These are phyloP conservation scores for Starmerella powellii DNA, from an alignment of 805 yeast species.

Conservation along the genomic window DNA sequence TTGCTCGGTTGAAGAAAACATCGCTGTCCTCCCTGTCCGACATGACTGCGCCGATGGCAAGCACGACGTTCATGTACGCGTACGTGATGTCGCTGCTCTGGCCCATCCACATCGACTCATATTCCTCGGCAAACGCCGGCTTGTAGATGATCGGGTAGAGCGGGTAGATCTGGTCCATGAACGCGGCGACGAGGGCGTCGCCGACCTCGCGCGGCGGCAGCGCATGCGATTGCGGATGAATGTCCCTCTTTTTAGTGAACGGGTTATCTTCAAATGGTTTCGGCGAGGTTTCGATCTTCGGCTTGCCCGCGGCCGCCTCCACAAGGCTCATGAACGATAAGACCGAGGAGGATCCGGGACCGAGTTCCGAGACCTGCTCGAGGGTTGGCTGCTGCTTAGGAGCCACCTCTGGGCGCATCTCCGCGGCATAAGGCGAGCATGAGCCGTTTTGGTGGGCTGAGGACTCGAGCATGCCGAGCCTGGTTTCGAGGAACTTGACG, in stretches of 20 bases:
- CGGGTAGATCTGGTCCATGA: not conserved
- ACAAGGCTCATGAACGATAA: not conserved
- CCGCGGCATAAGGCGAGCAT: not conserved
- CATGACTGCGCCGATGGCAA: not conserved
- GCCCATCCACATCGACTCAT: not conserved
- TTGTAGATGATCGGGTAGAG: not conserved
- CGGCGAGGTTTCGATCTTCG: not conserved
- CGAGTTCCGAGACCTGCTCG: not conserved
- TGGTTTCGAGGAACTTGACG: not conserved
- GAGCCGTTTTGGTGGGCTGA: not conserved
- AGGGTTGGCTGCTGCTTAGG: not conserved
- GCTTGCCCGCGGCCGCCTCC: not conserved
- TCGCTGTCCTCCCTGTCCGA: not conserved
- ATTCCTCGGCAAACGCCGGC: not conserved
- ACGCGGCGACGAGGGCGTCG: not conserved
- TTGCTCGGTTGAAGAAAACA: not conserved
- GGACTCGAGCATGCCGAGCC: not conserved
- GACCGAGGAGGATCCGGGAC: not conserved
- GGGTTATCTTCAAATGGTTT: not conserved
- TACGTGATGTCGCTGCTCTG: not conserved
- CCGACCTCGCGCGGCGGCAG: not conserved
- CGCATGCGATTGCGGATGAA: not conserved
- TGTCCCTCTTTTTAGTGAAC: not conserved
- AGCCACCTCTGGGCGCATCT: not conserved
- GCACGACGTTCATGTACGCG: not conserved